Evolutionary conservation across 768 basidiomycete genomes (phyloP), one percentile per base, ranked within the genome.

Genomic region (Mycena leptocephala): DNA sequence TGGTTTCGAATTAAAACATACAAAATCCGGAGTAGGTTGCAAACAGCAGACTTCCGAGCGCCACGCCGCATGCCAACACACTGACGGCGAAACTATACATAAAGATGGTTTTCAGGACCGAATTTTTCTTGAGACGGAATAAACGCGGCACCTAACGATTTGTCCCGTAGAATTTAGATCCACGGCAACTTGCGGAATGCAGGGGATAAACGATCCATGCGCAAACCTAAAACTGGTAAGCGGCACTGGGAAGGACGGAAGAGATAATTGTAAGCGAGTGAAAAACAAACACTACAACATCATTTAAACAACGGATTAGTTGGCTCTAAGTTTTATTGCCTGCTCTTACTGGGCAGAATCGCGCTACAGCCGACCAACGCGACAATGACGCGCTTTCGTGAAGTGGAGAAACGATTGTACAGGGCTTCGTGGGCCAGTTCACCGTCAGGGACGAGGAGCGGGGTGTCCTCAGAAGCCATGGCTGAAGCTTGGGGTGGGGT

Each of bases 161-260:
- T 85, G 78, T 0, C 86, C 85, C 0, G 90, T 84, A 0, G 89
- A 83, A 32, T 84, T 62, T 6, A 93, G 81, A 58, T 93, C 91
- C 20, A 70, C 76, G 7, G 91, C 88, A 28, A 93, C 88, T 53
- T 90, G 86, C 0, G 92, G 91, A 37, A 93, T 90, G 5, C 88
- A 88, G 0, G 90, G 91, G 3, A 91, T 84, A 79, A 92, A 90
- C 10, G 85, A 88, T 2, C 86, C 88, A 9, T 86, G 80, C 2
- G 90, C 87, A 71, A 92, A 87, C 73, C 37, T 39, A 39, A 39
- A 39, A 39, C 37, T 39, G 37, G 37, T 39, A 39, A 39, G 37
- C 37, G 37, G 37, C 37, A 39, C 37, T 39, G 37, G 37, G 37
- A 39, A 39, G 37, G 37, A 39, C 37, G 37, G 37, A 39, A 39